Percentiles rank a stretch among this genome's conserved stretches.
Evolutionary conservation across 2,329 filamentous ascomycete genomes (phyloP).

Genomic region (Emericellopsis cladophorae): DNA sequence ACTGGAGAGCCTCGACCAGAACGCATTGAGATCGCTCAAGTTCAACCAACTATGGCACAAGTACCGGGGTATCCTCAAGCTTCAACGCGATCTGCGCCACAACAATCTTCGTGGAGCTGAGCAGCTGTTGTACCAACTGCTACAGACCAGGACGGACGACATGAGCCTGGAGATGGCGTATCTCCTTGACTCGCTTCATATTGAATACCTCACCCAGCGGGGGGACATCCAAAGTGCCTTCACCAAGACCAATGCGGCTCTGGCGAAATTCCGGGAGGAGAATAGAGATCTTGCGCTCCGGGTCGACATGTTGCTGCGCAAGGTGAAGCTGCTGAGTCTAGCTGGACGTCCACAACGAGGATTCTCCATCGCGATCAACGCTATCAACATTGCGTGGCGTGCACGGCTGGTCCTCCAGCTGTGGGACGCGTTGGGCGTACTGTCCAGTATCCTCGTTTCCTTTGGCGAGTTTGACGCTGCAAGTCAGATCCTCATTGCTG

Average conservation of each 20-base stretch:
- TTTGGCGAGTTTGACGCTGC: slow-evolving; percentile 61
- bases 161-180: slow-evolving; percentile 39
- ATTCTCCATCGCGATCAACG: slow-evolving; percentile 65
- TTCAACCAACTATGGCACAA: slow-evolving; percentile 61
- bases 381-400: slow-evolving; percentile 60
- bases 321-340: slow-evolving; percentile 56
- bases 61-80: slow-evolving; percentile 52
- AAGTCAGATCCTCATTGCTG: slow-evolving; percentile 47
- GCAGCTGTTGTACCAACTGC: slow-evolving; percentile 34
- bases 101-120: slow-evolving; percentile 39
- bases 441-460: slow-evolving; percentile 57
- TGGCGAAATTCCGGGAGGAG: slow-evolving; percentile 27
- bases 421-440: slow-evolving; percentile 57
- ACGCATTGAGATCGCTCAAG: slow-evolving; percentile 60
- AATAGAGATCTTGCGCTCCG: slow-evolving; percentile 48
- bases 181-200: slow-evolving; percentile 35
- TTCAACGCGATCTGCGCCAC: slow-evolving; percentile 48
- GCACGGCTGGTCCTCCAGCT: slow-evolving; percentile 55
- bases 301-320: slow-evolving; percentile 58
- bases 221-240: slow-evolving; percentile 35
- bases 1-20: slow-evolving; percentile 35
- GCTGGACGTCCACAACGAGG: slow-evolving; percentile 59
- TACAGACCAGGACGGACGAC: slow-evolving; percentile 37
- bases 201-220: slow-evolving; percentile 36
- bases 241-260: slow-evolving; percentile 30